Conservation (phyloP, 1,139 yeast genomes). For the Pneumocystis jirovecii region DNA sequence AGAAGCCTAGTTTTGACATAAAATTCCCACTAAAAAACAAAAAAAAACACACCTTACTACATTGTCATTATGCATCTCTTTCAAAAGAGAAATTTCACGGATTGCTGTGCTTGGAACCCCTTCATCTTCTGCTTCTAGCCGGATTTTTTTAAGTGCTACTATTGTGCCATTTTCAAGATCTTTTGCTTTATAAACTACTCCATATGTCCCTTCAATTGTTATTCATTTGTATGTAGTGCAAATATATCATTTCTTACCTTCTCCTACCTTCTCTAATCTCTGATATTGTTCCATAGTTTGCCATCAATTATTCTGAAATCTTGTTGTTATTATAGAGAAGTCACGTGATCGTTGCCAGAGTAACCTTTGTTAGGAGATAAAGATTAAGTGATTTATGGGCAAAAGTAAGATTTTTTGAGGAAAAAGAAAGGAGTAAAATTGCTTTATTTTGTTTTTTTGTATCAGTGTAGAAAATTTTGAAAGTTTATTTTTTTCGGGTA, state of each 20-base stretch:
- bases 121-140: conserved; percentile 61
- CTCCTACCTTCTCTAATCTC: conserved; percentile 92
- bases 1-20: conserved; percentile 35
- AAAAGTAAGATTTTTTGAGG: no score
- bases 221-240: conserved; percentile 70
- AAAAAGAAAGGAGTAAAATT: not conserved
- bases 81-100: conserved; percentile 90
- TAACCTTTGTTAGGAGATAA: not conserved
- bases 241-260: conserved; percentile 37
- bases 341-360: not conserved
- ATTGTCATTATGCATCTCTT: conserved; percentile 86
- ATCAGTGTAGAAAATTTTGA: no score
- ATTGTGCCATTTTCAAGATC: conserved; percentile 70
- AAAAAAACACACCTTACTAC: conserved; percentile 38
- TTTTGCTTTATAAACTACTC: conserved; percentile 92
- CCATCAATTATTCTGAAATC: not conserved
- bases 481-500: not conserved
- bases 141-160: conserved; percentile 90
- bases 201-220: conserved; percentile 72
- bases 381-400: no score
- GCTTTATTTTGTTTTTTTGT: no score
- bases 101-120: conserved; percentile 98
- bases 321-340: not conserved
- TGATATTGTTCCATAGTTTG: conserved; percentile 38
- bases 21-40: not conserved